A percentile compares a stretch with the other conserved stretches of the same genome.
These are phyloP conservation scores for Aspergillus pseudonomiae DNA, from an alignment of 2,329 filamentous ascomycete genomes.

Conservation along the genomic window DNA sequence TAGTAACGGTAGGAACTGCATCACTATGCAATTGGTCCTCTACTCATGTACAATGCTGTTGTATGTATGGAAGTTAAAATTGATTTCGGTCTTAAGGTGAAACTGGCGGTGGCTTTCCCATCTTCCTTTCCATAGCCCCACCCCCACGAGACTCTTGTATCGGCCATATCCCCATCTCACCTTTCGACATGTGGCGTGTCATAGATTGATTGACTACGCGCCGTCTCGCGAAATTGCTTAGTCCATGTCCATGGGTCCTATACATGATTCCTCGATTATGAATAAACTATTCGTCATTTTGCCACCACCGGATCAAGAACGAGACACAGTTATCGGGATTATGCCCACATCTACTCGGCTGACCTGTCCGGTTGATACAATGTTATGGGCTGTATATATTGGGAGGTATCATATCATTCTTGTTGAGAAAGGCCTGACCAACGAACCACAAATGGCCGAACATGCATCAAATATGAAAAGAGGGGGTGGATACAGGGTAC, in stretches of 20 bases:
- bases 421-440: background rate
- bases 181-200: background rate
- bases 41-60: background rate
- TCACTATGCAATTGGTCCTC: background rate
- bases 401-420: background rate
- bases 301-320: background rate
- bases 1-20: background rate
- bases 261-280: background rate
- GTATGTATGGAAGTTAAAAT: background rate
- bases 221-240: background rate
- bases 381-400: background rate
- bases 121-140: background rate
- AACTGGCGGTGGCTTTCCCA: background rate
- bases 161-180: background rate
- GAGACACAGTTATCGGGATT: background rate
- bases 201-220: background rate
- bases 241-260: background rate
- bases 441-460: background rate
- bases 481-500: background rate
- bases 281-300: background rate
- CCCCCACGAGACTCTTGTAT: background rate
- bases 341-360: background rate
- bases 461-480: background rate
- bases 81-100: background rate
- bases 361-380: background rate